Conservation (phyloP, 192 early-diverging fungal species). For the Dispira simplex region DNA sequence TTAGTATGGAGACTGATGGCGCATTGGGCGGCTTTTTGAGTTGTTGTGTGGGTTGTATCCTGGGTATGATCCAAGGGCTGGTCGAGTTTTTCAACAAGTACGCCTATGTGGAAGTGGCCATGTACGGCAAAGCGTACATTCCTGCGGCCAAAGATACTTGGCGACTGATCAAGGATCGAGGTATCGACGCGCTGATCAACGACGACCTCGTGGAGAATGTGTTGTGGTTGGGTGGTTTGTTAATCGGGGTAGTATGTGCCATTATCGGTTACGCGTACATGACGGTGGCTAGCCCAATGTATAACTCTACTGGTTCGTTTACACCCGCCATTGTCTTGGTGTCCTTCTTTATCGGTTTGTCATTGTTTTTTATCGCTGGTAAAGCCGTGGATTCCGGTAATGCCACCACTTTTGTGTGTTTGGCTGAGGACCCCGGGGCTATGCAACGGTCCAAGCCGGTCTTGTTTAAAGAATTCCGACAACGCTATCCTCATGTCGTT, state of each 20-base stretch:
- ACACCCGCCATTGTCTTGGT: conserved; percentile 33
- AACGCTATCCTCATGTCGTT: too few relatives aligned
- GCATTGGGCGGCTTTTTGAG: conserved; percentile 39
- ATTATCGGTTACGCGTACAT: conserved; percentile 36
- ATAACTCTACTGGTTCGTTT: conserved; percentile 21
- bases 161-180: conserved; percentile 63
- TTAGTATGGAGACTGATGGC: conserved; percentile 29
- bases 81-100: conserved; percentile 73
- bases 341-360: conserved; percentile 62
- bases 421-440: conserved; percentile 68
- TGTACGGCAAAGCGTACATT: conserved; percentile 64
- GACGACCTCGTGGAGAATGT: conserved; percentile 83
- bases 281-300: conserved; percentile 32
- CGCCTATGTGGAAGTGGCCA: conserved; percentile 85
- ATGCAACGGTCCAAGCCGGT: conserved; percentile 45
- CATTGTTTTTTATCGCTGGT: conserved; percentile 64
- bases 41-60: conserved; percentile 59
- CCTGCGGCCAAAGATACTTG: conserved; percentile 67
- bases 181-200: conserved; percentile 65
- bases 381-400: conserved; percentile 73
- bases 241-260: conserved; percentile 39
- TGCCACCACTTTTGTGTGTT: conserved; percentile 85
- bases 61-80: conserved; percentile 59
- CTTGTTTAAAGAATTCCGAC: conserved; percentile 26
- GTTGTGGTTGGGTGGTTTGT: conserved; percentile 55